Evolutionary conservation across 495 filamentous ascomycete species (phyloP).

Genomic region (Penicillium waksmanii): DNA sequence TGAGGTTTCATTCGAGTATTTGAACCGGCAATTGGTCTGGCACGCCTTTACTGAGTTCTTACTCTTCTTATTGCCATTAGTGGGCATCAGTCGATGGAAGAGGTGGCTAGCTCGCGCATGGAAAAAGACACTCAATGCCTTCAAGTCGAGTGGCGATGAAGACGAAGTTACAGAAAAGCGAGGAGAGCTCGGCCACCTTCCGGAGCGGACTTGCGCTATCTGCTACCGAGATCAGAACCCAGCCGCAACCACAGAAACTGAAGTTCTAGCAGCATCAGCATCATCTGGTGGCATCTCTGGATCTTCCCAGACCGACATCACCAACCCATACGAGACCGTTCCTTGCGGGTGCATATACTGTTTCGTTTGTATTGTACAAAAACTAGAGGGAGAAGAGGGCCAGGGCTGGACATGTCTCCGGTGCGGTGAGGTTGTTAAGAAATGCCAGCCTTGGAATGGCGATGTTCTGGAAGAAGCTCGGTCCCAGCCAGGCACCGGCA

Average conservation of each 20-base stretch:
- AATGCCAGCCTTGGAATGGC: conserved; percentile 91
- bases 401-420: conserved; percentile 95
- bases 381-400: conserved; percentile 89
- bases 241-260: conserved; percentile 63
- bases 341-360: conserved; percentile 95
- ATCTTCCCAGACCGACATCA: conserved; percentile 90
- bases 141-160: conserved; percentile 56
- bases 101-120: conserved; percentile 84
- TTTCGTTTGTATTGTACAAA: conserved; percentile 92
- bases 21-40: conserved; percentile 98
- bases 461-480: conserved; percentile 70
- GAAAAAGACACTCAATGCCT: conserved; percentile 70
- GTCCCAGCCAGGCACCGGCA: conserved; percentile 55
- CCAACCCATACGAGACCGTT: conserved; percentile 92
- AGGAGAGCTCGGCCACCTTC: conserved; percentile 83
- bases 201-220: conserved; percentile 95
- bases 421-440: conserved; percentile 82
- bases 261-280: conserved; percentile 64
- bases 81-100: conserved; percentile 91
- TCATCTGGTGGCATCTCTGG: conserved; percentile 75
- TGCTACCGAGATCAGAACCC: conserved; percentile 94
- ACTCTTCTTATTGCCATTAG: conserved; percentile 89
- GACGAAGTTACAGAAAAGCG: conserved; percentile 51
- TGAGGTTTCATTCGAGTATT: conserved; percentile 95
- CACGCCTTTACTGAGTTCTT: conserved; percentile 98